These are phyloP conservation scores for Tetrahymena elliotti DNA, from an alignment of 73 alveolate species.

Conservation along the genomic window DNA sequence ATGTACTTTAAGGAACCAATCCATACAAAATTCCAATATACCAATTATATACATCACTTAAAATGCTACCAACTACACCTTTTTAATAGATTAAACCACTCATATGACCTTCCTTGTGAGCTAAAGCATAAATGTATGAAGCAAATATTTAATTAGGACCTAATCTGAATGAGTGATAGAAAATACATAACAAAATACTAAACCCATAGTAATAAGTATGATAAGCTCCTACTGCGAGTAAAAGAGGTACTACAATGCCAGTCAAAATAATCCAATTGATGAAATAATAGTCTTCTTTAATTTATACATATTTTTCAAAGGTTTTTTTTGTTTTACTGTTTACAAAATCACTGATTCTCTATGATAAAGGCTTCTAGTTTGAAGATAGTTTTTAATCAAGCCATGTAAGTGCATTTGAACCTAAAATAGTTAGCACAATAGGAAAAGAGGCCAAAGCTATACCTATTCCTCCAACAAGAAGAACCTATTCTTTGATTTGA, in stretches of 20 bases:
- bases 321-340: neutral
- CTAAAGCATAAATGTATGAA: neutral
- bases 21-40: neutral
- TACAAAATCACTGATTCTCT: neutral
- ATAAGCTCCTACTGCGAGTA: neutral
- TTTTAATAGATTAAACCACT: neutral
- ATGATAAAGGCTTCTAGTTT: neutral
- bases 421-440: neutral
- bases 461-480: neutral
- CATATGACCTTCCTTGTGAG: conserved; percentile 6
- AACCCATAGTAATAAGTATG: neutral
- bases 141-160: neutral
- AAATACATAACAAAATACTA: neutral
- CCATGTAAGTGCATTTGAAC: neutral
- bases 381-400: neutral
- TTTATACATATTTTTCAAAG: neutral
- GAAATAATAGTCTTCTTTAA: neutral
- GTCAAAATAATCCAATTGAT: neutral
- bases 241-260: neutral
- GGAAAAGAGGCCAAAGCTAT: neutral
- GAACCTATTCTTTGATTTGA: neutral
- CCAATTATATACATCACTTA: neutral
- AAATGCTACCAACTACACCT: neutral
- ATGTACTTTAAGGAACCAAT: neutral
- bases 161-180: neutral